These are phyloP conservation scores for Achaetomium macrosporum DNA, from an alignment of 2,329 filamentous ascomycete species.

Conservation along the genomic window DNA sequence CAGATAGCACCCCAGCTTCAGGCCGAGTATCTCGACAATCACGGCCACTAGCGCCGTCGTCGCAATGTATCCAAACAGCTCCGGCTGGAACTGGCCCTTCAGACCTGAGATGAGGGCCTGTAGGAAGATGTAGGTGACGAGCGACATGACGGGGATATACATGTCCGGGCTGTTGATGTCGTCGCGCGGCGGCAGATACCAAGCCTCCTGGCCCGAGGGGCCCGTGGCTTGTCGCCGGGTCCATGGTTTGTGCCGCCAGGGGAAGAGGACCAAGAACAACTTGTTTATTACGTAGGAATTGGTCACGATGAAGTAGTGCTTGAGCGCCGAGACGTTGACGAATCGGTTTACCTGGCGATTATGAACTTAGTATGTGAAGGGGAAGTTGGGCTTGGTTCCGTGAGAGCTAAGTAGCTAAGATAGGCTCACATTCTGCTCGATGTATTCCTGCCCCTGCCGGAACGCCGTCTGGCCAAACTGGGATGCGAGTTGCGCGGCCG, in stretches of 20 bases:
- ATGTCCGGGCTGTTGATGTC: conserved; percentile 98
- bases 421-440: conserved; percentile 90
- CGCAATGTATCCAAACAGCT: conserved; percentile 84
- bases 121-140: conserved; percentile 94
- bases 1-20: conserved; percentile 91
- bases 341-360: conserved; percentile 55
- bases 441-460: conserved; percentile 84
- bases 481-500: conserved; percentile 88
- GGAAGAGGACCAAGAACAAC: conserved; percentile 87
- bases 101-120: conserved; percentile 87
- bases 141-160: conserved; percentile 93
- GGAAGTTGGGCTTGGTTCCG: not conserved
- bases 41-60: conserved; percentile 79
- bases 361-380: not conserved
- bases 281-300: conserved; percentile 96
- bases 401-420: not conserved
- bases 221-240: conserved; percentile 73
- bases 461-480: conserved; percentile 91
- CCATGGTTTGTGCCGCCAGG: conserved; percentile 97
- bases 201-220: conserved; percentile 62
- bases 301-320: conserved; percentile 99
- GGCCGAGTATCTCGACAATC: conserved; percentile 76
- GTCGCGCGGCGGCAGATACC: conserved; percentile 86
- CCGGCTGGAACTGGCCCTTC: conserved; percentile 86
- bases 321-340: conserved; percentile 86